A percentile compares a stretch with the other conserved stretches of the same genome.
These are phyloP conservation scores for Eremothecium coryli DNA, from an alignment of 1,139 yeast species.

Conservation along the genomic window DNA sequence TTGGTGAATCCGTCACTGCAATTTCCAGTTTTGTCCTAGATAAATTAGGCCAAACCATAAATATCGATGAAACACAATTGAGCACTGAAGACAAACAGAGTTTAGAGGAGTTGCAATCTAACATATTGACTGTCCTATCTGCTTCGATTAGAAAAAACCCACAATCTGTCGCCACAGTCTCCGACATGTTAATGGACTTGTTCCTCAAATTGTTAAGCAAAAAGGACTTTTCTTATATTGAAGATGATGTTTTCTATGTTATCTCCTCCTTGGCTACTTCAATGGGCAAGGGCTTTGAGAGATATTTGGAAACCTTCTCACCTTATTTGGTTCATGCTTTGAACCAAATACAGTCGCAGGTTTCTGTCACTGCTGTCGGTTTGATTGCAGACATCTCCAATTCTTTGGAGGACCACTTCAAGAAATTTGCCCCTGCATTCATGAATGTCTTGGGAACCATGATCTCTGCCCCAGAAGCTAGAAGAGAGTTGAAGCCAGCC, in stretches of 20 bases:
- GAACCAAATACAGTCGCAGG: slow-evolving; percentile 71
- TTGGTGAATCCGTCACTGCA: slow-evolving; percentile 56
- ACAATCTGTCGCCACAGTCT: slow-evolving; percentile 51
- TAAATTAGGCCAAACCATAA: slow-evolving; percentile 60
- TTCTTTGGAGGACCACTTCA: slow-evolving; percentile 65
- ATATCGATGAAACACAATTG: slow-evolving; percentile 43
- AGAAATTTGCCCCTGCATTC: slow-evolving; percentile 67
- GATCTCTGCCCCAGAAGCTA: slow-evolving; percentile 55
- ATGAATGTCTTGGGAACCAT: slow-evolving; percentile 75
- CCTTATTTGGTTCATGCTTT: slow-evolving; percentile 76
- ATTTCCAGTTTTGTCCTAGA: slow-evolving; percentile 67
- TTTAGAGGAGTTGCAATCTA: slow-evolving; percentile 82
- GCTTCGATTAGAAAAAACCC: slow-evolving; percentile 81
- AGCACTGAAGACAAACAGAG: slow-evolving; percentile 64
- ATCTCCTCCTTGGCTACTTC: slow-evolving; percentile 84
- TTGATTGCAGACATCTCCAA: slow-evolving; percentile 96
- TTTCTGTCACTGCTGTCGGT: slow-evolving; percentile 85
- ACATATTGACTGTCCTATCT: slow-evolving; percentile 76
- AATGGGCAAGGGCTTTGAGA: slow-evolving; percentile 56
- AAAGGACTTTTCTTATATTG: slow-evolving; percentile 67
- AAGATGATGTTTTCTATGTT: slow-evolving; percentile 89
- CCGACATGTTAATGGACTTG: slow-evolving; percentile 79
- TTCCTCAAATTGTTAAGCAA: slow-evolving; percentile 58
- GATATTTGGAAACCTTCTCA: slow-evolving; percentile 70
- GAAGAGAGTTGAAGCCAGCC: slow-evolving; percentile 75